A percentile compares a stretch with the other conserved stretches of the same genome.
Evolutionary conservation across 1,284 basidiomycete species (phyloP).

Genomic region (Heliocybe sulcata): DNA sequence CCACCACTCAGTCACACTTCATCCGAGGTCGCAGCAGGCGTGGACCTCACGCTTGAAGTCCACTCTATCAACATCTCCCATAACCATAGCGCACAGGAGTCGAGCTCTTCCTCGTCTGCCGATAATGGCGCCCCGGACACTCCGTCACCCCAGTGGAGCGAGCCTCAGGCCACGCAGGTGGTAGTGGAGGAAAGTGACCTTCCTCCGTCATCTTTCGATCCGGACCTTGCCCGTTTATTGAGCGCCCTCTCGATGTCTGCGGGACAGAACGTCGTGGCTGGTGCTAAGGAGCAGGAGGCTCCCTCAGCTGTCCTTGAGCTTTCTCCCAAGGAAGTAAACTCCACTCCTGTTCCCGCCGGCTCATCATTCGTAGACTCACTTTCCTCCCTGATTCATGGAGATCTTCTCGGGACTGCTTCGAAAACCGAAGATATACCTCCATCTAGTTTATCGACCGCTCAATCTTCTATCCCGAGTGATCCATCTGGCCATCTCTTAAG

Average conservation of each 20-base stretch:
- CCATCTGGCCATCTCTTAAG: no score
- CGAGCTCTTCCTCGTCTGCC: constrained; percentile 57
- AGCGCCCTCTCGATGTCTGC: constrained; percentile 57
- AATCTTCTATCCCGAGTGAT: no score
- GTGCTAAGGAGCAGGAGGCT: neutral
- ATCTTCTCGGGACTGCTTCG: no score
- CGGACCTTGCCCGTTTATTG: constrained; percentile 64
- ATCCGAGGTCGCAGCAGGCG: constrained; percentile 12
- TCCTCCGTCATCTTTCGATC: constrained; percentile 36
- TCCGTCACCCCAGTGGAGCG: constrained; percentile 50
- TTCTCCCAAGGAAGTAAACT: neutral
- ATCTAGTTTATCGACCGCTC: no score
- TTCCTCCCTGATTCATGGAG: constrained; percentile 4
- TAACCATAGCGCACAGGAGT: constrained; percentile 39
- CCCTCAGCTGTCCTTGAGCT: neutral
- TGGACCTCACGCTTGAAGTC: constrained; percentile 10
- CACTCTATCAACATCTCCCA: constrained; percentile 12
- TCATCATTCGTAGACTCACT: neutral
- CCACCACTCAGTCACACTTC: constrained; percentile 14
- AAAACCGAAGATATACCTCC: no score
- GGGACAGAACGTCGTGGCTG: constrained; percentile 5
- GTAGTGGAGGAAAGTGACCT: constrained; percentile 9
- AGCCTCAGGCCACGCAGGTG: constrained; percentile 22
- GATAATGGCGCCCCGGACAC: constrained; percentile 57
- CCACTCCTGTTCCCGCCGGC: constrained; percentile 1